Base-by-base conservation (phyloP, 305 asterid genomes). In the Solanum hybrid region DNA sequence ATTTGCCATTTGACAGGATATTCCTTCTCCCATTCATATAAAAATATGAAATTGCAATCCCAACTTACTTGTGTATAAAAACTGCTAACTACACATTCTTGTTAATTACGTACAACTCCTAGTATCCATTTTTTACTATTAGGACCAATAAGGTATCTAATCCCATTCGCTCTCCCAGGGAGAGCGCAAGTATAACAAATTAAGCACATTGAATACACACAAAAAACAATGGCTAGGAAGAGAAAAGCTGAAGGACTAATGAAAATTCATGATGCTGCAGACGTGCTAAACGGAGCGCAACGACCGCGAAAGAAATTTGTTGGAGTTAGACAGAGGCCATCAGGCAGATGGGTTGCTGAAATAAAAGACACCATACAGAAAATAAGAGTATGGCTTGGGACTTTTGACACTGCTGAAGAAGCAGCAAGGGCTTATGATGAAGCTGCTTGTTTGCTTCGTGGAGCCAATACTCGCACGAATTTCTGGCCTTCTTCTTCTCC, bases 341-440 rank as follows among this genome's bases (percentile, higher is more conserved):
- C 97, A 11, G 97, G 98, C 12, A 94, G 96, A 71, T 95, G 98
- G 98, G 98, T 95, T 92, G 96, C 98, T 26, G 97, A 95, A 94
- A 95, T 95, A 13, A 95, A 95, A 85, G 98, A 95, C 87, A 95
- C 97, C 14, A 95, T 93, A 90, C 98, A 95, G 40, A 95, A 95
- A 91, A 95, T 95, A 76, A 91, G 98, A 79, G 95, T 95, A 90
- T 95, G 98, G 98, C 69, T 95, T 3, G 97, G 97, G 36, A 95
- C 98, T 10, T 95, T 94, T 10, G 98, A 95, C 94, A 94, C 96
- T 11, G 97, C 98, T 8, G 97, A 95, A 90, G 96, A 93, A 91
- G 98, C 97, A 0, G 98, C 98, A 33, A 88, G 95, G 80, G 97
- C 96, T 20, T 95, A 95, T n/a, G 98, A 95, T 7, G 96, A 95